Percentiles rank a stretch among this genome's conserved stretches.
Conservation (phyloP, 1,139 yeast genomes). For the Candida sp. region DNA sequence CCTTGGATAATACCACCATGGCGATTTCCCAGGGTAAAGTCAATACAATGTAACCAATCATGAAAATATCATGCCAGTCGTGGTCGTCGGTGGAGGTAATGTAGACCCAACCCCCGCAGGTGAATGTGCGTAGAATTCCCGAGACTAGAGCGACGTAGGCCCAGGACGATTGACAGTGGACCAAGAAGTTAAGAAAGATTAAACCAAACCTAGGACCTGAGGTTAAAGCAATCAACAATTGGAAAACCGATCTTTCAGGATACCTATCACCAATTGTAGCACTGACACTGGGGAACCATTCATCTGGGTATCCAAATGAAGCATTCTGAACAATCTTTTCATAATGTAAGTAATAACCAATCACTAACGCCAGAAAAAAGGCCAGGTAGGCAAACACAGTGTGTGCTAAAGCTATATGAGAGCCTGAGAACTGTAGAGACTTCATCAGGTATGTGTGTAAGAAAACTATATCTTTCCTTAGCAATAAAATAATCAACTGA, state of each 20-base stretch:
- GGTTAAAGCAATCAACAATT: slow-evolving; percentile 74
- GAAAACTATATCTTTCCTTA: too few relatives aligned
- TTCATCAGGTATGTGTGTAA: too few relatives aligned
- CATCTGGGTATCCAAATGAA: slow-evolving; percentile 88
- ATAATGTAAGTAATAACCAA: slow-evolving; percentile 75
- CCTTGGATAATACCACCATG: slow-evolving; percentile 52
- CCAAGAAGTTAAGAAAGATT: slow-evolving; percentile 55
- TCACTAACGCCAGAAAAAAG: slow-evolving; percentile 66
- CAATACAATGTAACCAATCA: slow-evolving; percentile 84
- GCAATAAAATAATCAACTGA: too few relatives aligned
- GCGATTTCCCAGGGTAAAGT: slow-evolving; percentile 90
- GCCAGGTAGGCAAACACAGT: slow-evolving; percentile 69
- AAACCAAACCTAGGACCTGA: slow-evolving; percentile 86
- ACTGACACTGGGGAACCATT: slow-evolving; percentile 97
- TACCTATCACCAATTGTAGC: slow-evolving; percentile 97
- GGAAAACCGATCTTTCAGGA: slow-evolving; percentile 93
- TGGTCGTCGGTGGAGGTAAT: slow-evolving; percentile 97
- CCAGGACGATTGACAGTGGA: slow-evolving; percentile 31
- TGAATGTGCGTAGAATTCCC: slow-evolving; percentile 80
- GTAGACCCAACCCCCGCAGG: slow-evolving; percentile 99
- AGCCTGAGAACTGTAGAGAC: slow-evolving; percentile 46
- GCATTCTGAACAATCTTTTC: slow-evolving; percentile 86
- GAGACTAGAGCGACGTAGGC: slow-evolving; percentile 46
- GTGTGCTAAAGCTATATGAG: slow-evolving; percentile 66
- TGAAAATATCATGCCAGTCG: slow-evolving; percentile 92